phyloP scores from a whole-genome alignment of 495 filamentous ascomycete genomes.

The Choiromyces venosus region DNA sequence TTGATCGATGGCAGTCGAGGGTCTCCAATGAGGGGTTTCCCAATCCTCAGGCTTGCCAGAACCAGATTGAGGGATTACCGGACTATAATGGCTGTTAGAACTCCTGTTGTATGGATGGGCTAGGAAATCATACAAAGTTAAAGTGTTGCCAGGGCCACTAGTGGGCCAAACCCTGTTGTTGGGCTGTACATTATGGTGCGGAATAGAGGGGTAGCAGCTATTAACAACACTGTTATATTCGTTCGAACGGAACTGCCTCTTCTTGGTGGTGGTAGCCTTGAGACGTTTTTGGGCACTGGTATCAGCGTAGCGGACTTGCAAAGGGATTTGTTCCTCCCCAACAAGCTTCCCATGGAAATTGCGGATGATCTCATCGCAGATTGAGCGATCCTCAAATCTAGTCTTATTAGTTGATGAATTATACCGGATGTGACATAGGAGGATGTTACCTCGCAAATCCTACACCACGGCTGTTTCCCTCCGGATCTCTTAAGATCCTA shows the following conservation, averaged over 20 bases:
- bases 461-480: conserved; percentile 89
- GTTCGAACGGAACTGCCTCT: conserved; percentile 84
- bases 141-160: not conserved
- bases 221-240: conserved; percentile 71
- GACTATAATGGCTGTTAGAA: not conserved
- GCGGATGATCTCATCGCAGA: conserved; percentile 77
- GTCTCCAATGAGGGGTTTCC: not conserved
- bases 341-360: conserved; percentile 73
- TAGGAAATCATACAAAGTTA: not conserved
- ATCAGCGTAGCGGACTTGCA: conserved; percentile 95
- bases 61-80: not conserved
- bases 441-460: conserved; percentile 82
- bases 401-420: conserved; percentile 5
- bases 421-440: conserved; percentile 19
- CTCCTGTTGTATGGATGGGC: not conserved
- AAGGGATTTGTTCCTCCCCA: conserved; percentile 65
- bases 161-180: conserved; percentile 7
- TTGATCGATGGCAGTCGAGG: conserved; percentile 12
- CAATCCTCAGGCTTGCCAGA: not conserved
- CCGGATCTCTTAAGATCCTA: conserved; percentile 84
- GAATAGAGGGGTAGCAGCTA: conserved; percentile 17
- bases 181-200: conserved; percentile 19
- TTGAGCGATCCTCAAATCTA: conserved; percentile 80
- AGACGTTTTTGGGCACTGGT: conserved; percentile 92
- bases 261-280: conserved; percentile 87